A percentile compares a stretch with the other conserved stretches of the same genome.
phyloP scores from a whole-genome alignment of 78 protist genomes.

The slime mould (Dictyostelium discoideum) region DNA sequence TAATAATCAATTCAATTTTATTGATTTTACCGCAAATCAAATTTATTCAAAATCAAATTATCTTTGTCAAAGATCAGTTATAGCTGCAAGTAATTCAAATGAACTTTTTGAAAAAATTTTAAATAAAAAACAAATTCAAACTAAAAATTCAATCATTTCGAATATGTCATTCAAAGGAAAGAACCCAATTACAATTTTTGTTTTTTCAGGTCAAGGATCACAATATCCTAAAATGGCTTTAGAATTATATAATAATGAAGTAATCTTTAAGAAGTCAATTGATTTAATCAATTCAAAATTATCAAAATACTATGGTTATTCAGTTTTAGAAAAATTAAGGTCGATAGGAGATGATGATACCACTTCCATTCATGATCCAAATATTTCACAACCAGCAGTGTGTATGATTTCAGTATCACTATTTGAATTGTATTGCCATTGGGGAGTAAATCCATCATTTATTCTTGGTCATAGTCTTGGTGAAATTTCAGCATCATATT shows the following conservation, averaged over 20 bases:
- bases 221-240: conserved; percentile 70
- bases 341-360: not conserved
- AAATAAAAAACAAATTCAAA: not conserved
- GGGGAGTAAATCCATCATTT: conserved; percentile 46
- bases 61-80: not conserved
- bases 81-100: not conserved
- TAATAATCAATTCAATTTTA: not conserved
- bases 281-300: conserved; percentile 4
- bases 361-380: conserved; percentile 24
- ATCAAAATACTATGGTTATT: not conserved
- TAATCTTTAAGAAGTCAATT: not conserved
- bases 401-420: conserved; percentile 42
- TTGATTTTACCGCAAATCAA: not conserved
- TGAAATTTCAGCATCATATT: conserved; percentile 37
- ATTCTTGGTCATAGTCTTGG: conserved; percentile 79
- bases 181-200: conserved; percentile 8
- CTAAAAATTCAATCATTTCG: not conserved
- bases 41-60: not conserved
- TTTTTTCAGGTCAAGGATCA: conserved; percentile 77
- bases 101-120: not conserved
- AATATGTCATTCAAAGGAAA: not conserved
- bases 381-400: conserved; percentile 41
- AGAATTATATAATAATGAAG: conserved; percentile 1
- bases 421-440: conserved; percentile 7
- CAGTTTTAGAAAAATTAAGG: not conserved